phyloP scores from a whole-genome alignment of 176 grass and related monocot species.

The Alloteropsis semialata region DNA sequence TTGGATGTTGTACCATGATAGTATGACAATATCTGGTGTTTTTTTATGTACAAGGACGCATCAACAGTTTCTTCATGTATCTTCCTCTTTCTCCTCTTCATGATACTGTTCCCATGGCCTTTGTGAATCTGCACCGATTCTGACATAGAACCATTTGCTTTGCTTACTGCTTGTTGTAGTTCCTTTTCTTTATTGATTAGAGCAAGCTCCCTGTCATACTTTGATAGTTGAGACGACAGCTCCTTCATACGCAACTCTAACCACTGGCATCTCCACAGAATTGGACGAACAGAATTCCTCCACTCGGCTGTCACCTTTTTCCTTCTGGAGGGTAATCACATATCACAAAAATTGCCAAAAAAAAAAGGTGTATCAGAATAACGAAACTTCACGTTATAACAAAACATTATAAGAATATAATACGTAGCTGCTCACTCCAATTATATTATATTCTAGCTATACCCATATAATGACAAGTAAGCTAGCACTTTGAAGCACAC shows the following conservation, averaged over 20 bases:
- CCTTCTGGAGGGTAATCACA: slow-evolving; percentile 49
- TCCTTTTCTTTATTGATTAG: slow-evolving; percentile 68
- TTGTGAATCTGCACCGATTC: slow-evolving; percentile 42
- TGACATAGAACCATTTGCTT: slow-evolving; percentile 53
- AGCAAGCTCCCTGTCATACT: slow-evolving; percentile 80
- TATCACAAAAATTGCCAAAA: slow-evolving; percentile 7
- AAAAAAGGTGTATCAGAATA: slow-evolving; percentile 13
- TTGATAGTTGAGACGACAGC: slow-evolving; percentile 64
- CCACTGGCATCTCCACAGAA: slow-evolving; percentile 82
- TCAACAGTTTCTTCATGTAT: slow-evolving; percentile 64
- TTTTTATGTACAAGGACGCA: slow-evolving; percentile 63
- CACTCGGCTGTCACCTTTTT: slow-evolving; percentile 86
- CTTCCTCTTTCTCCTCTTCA: slow-evolving; percentile 81
- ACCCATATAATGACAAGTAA: slow-evolving; percentile 7
- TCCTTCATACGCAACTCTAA: slow-evolving; percentile 82
- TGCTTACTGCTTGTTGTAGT: slow-evolving; percentile 45
- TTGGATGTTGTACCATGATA: slow-evolving; percentile 59
- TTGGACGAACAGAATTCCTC: slow-evolving; percentile 66
- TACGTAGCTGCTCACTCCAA: neutral
- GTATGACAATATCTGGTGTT: slow-evolving; percentile 69
- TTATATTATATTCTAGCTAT: neutral
- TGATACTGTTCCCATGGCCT: slow-evolving; percentile 50
- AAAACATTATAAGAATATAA: neutral
- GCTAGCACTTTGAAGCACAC: neutral
- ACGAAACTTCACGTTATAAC: neutral